Evolutionary conservation across 306 rosid genomes (phyloP).

Genomic region (Trifolium subterraneum): DNA sequence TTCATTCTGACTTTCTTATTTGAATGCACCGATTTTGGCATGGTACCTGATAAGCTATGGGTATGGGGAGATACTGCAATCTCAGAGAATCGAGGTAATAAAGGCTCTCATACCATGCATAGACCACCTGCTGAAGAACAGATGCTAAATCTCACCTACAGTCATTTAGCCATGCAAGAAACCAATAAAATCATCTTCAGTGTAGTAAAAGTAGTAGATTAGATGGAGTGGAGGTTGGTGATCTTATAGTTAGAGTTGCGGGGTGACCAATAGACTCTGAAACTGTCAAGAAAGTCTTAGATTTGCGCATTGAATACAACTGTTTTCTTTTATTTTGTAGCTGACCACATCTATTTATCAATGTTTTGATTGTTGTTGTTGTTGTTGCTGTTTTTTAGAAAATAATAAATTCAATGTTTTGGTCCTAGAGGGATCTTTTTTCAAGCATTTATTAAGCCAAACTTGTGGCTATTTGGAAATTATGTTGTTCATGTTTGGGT

Average conservation of each 20-base stretch:
- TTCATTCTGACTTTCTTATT: constrained; percentile 4
- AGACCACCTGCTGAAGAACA: not conserved
- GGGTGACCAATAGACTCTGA: not conserved
- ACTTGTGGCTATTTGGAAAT: constrained; percentile 18
- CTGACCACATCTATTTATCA: not conserved
- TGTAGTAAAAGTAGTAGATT: not conserved
- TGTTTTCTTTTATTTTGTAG: not conserved
- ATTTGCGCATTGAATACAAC: not conserved
- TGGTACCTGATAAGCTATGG: not conserved
- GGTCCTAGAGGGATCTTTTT: constrained; percentile 8
- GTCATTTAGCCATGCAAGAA: not conserved
- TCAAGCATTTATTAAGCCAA: constrained; percentile 10
- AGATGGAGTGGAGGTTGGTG: not conserved
- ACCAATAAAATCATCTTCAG: constrained; percentile 1
- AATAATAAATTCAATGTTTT: constrained; percentile 10
- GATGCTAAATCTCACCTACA: not conserved
- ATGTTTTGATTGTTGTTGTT: not conserved
- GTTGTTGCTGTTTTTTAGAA: not conserved
- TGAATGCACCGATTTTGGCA: constrained; percentile 1
- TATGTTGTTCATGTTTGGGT: constrained; percentile 15
- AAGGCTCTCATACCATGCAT: no score
- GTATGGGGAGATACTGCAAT: constrained; percentile 11
- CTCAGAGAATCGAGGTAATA: not conserved
- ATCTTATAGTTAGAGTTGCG: not conserved
- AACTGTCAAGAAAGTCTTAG: not conserved